Percentiles rank a stretch among this genome's conserved stretches.
Conservation (phyloP, 139 green algal genomes). For the Tetradesmus lagerheimii region DNA sequence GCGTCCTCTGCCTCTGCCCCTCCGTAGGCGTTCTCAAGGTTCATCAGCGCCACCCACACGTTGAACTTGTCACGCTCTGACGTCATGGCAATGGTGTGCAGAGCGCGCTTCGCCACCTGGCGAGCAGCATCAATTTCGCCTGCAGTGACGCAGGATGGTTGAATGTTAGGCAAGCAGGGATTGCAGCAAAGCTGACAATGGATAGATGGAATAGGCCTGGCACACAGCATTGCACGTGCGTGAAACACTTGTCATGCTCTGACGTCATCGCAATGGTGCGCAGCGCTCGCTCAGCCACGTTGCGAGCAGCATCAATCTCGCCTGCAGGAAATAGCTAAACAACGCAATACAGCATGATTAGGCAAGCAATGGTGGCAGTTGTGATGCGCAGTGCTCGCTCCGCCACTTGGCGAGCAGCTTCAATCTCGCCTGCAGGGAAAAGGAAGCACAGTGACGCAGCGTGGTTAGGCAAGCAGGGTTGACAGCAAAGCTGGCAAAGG, state of each 20-base stretch:
- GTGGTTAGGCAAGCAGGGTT: no score
- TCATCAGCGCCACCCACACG: constrained; percentile 96
- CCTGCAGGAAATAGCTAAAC: constrained; percentile 25
- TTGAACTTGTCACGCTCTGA: constrained; percentile 95
- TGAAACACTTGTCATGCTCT: constrained; percentile 93
- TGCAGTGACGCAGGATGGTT: not conserved
- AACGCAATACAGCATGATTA: not conserved
- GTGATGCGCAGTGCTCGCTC: constrained; percentile 92
- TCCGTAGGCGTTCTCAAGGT: constrained; percentile 94
- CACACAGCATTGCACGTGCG: no score
- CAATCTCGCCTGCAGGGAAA: constrained; percentile 41
- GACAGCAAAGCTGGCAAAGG: no score
- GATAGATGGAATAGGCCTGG: no score
- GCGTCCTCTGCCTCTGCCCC: constrained; percentile 76
- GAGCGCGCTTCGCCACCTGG: constrained; percentile 86
- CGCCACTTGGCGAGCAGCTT: constrained; percentile 78
- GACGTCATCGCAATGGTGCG: constrained; percentile 89
- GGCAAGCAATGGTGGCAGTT: no score
- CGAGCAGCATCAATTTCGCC: constrained; percentile 68
- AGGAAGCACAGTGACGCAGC: not conserved
- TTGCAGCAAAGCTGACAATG: no score
- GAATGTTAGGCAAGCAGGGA: no score
- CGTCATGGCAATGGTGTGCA: constrained; percentile 90
- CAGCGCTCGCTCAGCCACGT: constrained; percentile 89
- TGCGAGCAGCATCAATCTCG: constrained; percentile 67